Percentiles rank a stretch among this genome's conserved stretches.
phyloP scores from a whole-genome alignment of 2,329 filamentous ascomycete species.

The Colletotrichum lentis region DNA sequence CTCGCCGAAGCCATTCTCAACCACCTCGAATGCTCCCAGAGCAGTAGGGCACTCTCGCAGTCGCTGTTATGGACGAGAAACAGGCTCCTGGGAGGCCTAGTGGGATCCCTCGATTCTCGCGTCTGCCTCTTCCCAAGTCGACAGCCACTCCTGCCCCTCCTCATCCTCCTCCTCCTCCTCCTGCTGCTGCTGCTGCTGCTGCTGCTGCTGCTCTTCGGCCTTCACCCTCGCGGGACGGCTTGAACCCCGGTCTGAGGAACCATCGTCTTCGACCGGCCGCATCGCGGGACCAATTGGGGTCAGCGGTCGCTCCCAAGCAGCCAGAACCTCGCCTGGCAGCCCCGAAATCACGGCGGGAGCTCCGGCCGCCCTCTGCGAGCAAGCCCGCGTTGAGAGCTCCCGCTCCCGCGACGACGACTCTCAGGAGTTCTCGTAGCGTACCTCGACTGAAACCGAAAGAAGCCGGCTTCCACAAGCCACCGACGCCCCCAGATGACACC shows the following conservation, averaged over 20 bases:
- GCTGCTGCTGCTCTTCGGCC: slow-evolving; percentile 43
- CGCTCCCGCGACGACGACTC: background rate
- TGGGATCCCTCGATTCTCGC: slow-evolving; percentile 50
- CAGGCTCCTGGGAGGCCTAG: slow-evolving; percentile 39
- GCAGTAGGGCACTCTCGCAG: background rate
- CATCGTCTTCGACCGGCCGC: slow-evolving; percentile 52
- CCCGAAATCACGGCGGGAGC: slow-evolving; percentile 30
- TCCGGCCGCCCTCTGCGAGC: slow-evolving; percentile 38
- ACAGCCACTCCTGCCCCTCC: slow-evolving; percentile 33
- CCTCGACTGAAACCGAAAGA: slow-evolving; percentile 31
- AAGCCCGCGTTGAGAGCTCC: slow-evolving; percentile 10
- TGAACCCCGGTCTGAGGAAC: slow-evolving; percentile 37
- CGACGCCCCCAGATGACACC: slow-evolving; percentile 36
- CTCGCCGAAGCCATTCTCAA: background rate
- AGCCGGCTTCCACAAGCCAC: slow-evolving; percentile 30
- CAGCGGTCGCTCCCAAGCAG: slow-evolving; percentile 28
- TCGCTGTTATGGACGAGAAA: slow-evolving; percentile 36
- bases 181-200: slow-evolving; percentile 42
- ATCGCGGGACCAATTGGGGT: slow-evolving; percentile 40
- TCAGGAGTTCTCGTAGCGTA: slow-evolving; percentile 20
- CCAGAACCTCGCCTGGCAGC: slow-evolving; percentile 17
- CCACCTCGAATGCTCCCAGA: background rate
- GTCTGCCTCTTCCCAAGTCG: slow-evolving; percentile 49
- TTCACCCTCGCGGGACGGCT: slow-evolving; percentile 44
- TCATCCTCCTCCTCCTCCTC: background rate